phyloP scores from a whole-genome alignment of 352 stramenopile species.

The Plasmopara viticola region DNA sequence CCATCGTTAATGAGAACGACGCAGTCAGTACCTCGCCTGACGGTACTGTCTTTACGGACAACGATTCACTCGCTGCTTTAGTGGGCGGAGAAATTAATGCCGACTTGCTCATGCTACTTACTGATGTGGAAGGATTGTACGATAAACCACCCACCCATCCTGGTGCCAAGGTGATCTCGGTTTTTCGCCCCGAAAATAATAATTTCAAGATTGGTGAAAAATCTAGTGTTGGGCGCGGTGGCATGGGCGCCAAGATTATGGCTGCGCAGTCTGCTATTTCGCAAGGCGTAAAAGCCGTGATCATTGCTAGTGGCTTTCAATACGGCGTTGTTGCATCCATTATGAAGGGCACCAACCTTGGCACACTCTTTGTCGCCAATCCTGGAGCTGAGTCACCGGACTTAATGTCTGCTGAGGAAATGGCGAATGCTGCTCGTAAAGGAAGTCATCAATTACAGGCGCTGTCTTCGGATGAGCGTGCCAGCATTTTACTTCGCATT shows the following conservation, averaged over 20 bases:
- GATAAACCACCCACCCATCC: conserved; percentile 76
- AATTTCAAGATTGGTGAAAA: conserved; percentile 76
- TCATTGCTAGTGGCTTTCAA: conserved; percentile 92
- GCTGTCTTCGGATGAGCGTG: conserved; percentile 79
- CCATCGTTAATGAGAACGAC: conserved; percentile 99
- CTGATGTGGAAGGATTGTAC: conserved; percentile 96
- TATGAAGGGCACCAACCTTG: conserved; percentile 72
- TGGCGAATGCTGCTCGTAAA: conserved; percentile 76
- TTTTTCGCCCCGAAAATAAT: conserved; percentile 53
- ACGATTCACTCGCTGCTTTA: conserved; percentile 90
- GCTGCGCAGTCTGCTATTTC: conserved; percentile 85
- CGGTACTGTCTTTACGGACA: conserved; percentile 92
- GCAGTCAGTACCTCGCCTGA: conserved; percentile 84
- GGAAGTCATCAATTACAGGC: conserved; percentile 86
- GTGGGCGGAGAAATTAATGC: conserved; percentile 88
- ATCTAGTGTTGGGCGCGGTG: conserved; percentile 83
- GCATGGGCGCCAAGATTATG: conserved; percentile 94
- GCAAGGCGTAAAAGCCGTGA: conserved; percentile 85
- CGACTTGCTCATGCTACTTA: conserved; percentile 94
- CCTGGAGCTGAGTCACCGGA: conserved; percentile 34
- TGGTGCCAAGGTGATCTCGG: conserved; percentile 71
- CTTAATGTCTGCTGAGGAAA: conserved; percentile 53
- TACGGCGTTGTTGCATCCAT: conserved; percentile 89
- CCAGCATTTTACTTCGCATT: conserved; percentile 86
- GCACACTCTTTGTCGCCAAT: conserved; percentile 82